Conservation (phyloP, 371 early-diverging fungal species). For the Rhizopus sp. region DNA sequence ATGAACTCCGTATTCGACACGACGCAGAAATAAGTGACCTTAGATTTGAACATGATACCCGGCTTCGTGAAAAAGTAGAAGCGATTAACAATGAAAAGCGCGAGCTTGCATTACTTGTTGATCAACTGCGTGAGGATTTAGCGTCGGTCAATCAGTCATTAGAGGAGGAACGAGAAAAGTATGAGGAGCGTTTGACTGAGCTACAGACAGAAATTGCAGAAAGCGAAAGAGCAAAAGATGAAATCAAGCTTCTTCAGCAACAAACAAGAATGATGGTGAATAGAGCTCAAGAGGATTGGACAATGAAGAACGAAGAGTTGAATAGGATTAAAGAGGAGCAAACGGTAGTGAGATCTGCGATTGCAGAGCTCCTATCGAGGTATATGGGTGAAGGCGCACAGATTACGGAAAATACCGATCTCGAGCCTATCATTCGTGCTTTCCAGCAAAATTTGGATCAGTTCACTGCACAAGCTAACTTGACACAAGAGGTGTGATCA, state of each 20-base stretch:
- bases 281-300: constrained; percentile 56
- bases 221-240: constrained; percentile 43
- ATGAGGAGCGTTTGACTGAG: constrained; percentile 23
- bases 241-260: constrained; percentile 44
- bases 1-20: constrained; percentile 21
- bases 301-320: constrained; percentile 35
- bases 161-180: constrained; percentile 4
- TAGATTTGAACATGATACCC: constrained; percentile 1
- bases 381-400: constrained; percentile 3
- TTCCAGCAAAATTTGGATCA: constrained; percentile 5
- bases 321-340: constrained; percentile 22
- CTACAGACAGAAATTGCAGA: constrained; percentile 28
- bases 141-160: constrained; percentile 29
- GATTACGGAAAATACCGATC: constrained; percentile 1
- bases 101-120: constrained; percentile 5
- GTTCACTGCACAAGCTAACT: constrained; percentile 3
- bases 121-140: constrained; percentile 27
- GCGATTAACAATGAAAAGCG: constrained; percentile 4
- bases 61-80: neutral
- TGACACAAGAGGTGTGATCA: neutral
- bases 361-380: constrained; percentile 17
- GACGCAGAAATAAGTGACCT: constrained; percentile 15
- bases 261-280: constrained; percentile 57
- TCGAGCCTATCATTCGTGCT: neutral
- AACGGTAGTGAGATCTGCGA: neutral